Base-by-base conservation (phyloP, 2,329 filamentous ascomycete species). In the Colletotrichum sp. region DNA sequence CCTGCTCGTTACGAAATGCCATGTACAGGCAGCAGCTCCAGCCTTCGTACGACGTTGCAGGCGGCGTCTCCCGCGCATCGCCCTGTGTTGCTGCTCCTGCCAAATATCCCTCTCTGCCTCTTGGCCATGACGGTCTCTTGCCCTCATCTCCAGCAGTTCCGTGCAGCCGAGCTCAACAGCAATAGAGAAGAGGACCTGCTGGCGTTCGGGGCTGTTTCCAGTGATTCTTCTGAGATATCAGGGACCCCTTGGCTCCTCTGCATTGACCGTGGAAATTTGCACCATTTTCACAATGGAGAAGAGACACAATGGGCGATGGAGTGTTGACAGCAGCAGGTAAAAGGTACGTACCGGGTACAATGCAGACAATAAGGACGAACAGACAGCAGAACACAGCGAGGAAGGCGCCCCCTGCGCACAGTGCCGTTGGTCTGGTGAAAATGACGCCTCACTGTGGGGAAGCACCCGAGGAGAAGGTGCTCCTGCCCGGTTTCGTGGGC, bases 191-290 rank as follows among this genome's bases (percentile, higher is more conserved):
- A 52, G n/a, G 44, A 21, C 44, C 1, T 21, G 44, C n/a, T 52
- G 36, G 62, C 62, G 34, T 65, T 39, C 63, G 36, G 63, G 34
- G 63, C 34, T 49, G 13, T 30, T 66, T 66, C n/a, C 30, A 28
- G 12, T n/a, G 1, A 18, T 18, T 26, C 6, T 52, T 52, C 44
- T 1, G 44, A 13, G 2, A 63, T 52, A 62, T 30, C 55, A 39
- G 57, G 57, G 71, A 64, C 30, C 24, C 24, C 36, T 18, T 18
- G 69, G 28, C 24, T 39, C 30, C 55, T 59, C 26, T 73, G 74
- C 74, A 76, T 76, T 76, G 65, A 76, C 65, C 12, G 63, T 65
- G 73, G 70, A 76, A 73, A 76, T 69, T 76, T 73, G 70, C 24
- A 72, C 34, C 30, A 55, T 26, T 28, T 34, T 32, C 49, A 60